Percentiles rank a stretch among this genome's conserved stretches.
Conservation (phyloP, 306 rosid genomes). For the Quercus bicolor region DNA sequence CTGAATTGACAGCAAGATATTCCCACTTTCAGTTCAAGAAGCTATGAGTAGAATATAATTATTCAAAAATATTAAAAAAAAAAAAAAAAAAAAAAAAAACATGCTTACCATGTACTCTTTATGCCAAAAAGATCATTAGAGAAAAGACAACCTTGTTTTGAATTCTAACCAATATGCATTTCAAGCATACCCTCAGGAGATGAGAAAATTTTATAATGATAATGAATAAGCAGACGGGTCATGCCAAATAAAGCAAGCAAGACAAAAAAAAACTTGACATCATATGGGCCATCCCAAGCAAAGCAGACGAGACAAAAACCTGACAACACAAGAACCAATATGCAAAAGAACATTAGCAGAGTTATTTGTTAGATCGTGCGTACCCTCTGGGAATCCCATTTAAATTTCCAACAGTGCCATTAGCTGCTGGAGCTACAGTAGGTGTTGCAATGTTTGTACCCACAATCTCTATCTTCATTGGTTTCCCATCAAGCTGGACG, state of each 20-base stretch:
- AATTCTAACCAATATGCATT: not conserved
- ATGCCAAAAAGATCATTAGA: not conserved
- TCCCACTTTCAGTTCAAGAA: not conserved
- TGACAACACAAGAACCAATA: not conserved
- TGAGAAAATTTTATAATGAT: not conserved
- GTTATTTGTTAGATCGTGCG: not conserved
- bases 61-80: no score
- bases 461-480: slow-evolving; percentile 90
- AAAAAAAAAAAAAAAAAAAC: no score
- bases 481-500: slow-evolving; percentile 92
- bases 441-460: slow-evolving; percentile 75
- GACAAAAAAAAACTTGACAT: not conserved
- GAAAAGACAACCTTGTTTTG: not conserved
- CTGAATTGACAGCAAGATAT: not conserved
- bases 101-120: not conserved
- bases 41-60: not conserved
- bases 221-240: not conserved
- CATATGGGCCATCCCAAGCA: not conserved
- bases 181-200: no score
- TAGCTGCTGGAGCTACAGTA: slow-evolving; percentile 40
- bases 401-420: slow-evolving; percentile 44
- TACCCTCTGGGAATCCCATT: slow-evolving; percentile 69
- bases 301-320: not conserved
- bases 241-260: not conserved
- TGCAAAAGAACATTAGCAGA: not conserved